Base-by-base conservation (phyloP, 768 basidiomycete species). In the Amanita fuliginea region DNA sequence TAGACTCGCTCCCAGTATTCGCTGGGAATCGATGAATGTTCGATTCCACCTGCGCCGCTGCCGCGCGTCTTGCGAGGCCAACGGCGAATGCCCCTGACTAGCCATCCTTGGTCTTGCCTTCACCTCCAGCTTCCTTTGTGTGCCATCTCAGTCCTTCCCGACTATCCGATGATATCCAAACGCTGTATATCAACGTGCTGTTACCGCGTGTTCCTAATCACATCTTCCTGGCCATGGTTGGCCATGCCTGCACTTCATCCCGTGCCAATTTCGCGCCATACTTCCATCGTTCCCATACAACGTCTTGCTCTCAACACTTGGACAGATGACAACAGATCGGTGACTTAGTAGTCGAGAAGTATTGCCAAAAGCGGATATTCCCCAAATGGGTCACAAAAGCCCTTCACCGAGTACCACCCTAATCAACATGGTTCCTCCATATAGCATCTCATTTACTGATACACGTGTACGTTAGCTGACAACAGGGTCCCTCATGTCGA, bases 401-500 rank as follows among this genome's bases (percentile, higher is more conserved):
- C 41, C 22, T 42, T 42, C 41, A 42, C 42, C 2, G 14, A 42
- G 24, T n/a, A n/a, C 22, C 14, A n/a, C 24, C 42, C 42, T 28
- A 42, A 42, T 39, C 39, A 40, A 40, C 42, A 24, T 43, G 28
- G 8, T 8, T 28, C 42, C 42, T 43, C 26, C 24, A 43, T 43
- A 26, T 42, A 28, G 22, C n/a, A n/a, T n/a, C n/a, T n/a, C n/a
- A n/a, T n/a, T 49, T 22, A 18, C 34, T 40, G 30, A 50, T 50
- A 50, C 49, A 50, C 49, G 48, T 49, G 48, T 47, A 34, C 39
- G 40, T 41, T 34, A 49, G 26, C 47, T 30, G 39, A 49, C 46
- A 37, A 47, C 47, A 49, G 39, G 40, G 47, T 49, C 47, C 47
- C 47, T 42, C 47, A 49, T 42, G 40, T 41, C 16, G 36, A 41